Percentiles rank a stretch among this genome's conserved stretches.
These are phyloP conservation scores for Aspergillus uvarum DNA, from an alignment of 2,329 filamentous ascomycete species.

Conservation along the genomic window DNA sequence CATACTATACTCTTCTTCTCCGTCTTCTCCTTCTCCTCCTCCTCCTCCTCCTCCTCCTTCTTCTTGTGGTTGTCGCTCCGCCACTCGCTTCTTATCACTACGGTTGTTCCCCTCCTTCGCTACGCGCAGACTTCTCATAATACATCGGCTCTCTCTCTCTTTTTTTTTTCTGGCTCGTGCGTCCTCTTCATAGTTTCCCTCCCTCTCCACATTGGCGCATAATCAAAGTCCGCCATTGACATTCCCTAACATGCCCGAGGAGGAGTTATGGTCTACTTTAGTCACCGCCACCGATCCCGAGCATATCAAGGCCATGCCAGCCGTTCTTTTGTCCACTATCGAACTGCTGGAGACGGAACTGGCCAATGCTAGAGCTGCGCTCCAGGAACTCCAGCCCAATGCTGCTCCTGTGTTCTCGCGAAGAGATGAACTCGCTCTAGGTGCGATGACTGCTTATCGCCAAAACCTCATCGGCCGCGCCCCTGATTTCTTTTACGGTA, in stretches of 20 bases:
- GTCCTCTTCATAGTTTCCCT: background rate
- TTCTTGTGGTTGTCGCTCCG: background rate
- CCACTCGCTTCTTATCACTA: background rate
- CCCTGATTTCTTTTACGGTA: conserved; percentile 37
- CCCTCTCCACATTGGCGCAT: background rate
- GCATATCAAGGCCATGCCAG: conserved; percentile 40
- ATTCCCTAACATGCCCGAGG: conserved; percentile 33
- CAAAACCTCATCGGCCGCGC: conserved; percentile 39
- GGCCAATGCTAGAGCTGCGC: conserved; percentile 41
- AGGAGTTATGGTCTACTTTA: conserved; percentile 38
- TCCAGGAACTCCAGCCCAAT: conserved; percentile 42
- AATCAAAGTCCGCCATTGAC: background rate
- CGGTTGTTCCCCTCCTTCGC: background rate
- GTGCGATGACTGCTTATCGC: conserved; percentile 41
- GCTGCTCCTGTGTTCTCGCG: conserved; percentile 26
- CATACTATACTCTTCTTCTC: too few species aligned
- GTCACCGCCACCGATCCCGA: conserved; percentile 39
- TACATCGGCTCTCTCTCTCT: background rate
- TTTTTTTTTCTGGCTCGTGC: background rate
- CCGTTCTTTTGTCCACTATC: conserved; percentile 43
- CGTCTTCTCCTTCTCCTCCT: too few species aligned
- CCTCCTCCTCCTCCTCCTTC: too few species aligned
- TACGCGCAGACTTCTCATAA: background rate
- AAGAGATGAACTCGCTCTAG: conserved; percentile 38
- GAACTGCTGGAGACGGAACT: conserved; percentile 43